Evolutionary conservation across 495 filamentous ascomycete species (phyloP), one percentile per base, ranked within the genome.

Genomic region (Apiosordaria backusii): DNA sequence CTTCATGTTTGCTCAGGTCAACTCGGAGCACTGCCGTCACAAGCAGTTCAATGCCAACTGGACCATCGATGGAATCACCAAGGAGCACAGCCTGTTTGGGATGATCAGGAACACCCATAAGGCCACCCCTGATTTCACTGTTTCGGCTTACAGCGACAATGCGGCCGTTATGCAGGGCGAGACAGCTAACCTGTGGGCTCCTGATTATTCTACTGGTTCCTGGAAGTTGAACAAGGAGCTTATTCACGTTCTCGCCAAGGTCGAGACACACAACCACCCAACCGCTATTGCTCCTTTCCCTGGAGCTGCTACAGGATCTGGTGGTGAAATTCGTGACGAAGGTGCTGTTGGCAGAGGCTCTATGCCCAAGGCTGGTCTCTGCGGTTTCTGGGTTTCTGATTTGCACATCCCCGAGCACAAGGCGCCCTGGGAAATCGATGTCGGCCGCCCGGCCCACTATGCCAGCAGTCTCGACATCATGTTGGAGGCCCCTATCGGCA

Each of bases 1-100:
- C 16, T 98, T 97, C 83, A 98, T 98, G 96, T 99, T 98, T 76
- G 94, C 93, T 26, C 95, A 99, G 77, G 93, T 99, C 68, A 92
- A 93, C 76, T 92, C 90, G 2, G 90, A 92, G 78, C 90, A 92
- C 73, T 88, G 86, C 69, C 83, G 86, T 22, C 86, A 88, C 73
- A 88, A 88, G 78, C 91, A 95, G 69, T 99, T 99, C 84, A 99
- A 99, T 75, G 93, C 96, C 18, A 89, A 89, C 21, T 99, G 93
- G 92, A 93, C 90, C n/a, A 97, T 99, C 71, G 93, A 99, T 79
- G 93, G 92, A 57, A 80, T 90, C 67, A 79, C 83, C 68, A 95
- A 92, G 83, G 83, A 86, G 13, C 81, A 87, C 72, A 91, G 88
- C 60, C 86, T 99, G 7, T 98, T 99, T 71, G 86, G 86, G 52